A percentile compares a stretch with the other conserved stretches of the same genome.
Conservation (phyloP, 805 yeast species). For the Vanderwaltozyma tropicalis region DNA sequence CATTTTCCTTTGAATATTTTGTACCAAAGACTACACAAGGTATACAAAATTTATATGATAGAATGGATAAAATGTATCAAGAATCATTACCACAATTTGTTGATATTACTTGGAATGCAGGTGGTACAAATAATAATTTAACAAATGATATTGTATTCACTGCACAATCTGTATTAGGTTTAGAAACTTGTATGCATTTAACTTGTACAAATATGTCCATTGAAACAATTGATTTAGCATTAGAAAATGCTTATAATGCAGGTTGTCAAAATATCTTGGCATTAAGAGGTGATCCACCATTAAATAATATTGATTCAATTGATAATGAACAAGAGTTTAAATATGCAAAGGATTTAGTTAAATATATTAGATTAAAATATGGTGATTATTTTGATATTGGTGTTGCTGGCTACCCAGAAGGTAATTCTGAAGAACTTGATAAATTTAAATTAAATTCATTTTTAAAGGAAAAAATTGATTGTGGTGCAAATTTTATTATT, state of each 20-base stretch:
- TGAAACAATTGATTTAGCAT: constrained; percentile 70
- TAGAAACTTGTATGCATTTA: constrained; percentile 96
- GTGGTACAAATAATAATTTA: constrained; percentile 58
- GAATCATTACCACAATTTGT: constrained; percentile 75
- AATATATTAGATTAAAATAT: constrained; percentile 61
- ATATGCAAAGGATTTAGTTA: constrained; percentile 80
- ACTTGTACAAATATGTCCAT: constrained; percentile 94
- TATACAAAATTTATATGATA: constrained; percentile 86
- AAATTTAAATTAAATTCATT: constrained; percentile 41
- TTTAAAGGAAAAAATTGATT: constrained; percentile 81
- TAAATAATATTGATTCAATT: constrained; percentile 29
- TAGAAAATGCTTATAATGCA: constrained; percentile 71
- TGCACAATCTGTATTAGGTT: constrained; percentile 78
- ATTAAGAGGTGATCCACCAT: constrained; percentile 90
- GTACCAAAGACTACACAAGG: constrained; percentile 97
- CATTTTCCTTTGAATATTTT: constrained; percentile 93
- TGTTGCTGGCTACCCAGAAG: constrained; percentile 96
- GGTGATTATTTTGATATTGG: constrained; percentile 91
- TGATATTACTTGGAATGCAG: constrained; percentile 98
- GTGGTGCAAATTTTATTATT: constrained; percentile 87
- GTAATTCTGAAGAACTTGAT: constrained; percentile 75
- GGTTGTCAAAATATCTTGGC: constrained; percentile 96
- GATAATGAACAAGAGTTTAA: constrained; percentile 49
- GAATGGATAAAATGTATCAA: constrained; percentile 96
- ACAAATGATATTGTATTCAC: constrained; percentile 79